phyloP scores from a whole-genome alignment of 257 asterid genomes.

The Solanum sitiens region DNA sequence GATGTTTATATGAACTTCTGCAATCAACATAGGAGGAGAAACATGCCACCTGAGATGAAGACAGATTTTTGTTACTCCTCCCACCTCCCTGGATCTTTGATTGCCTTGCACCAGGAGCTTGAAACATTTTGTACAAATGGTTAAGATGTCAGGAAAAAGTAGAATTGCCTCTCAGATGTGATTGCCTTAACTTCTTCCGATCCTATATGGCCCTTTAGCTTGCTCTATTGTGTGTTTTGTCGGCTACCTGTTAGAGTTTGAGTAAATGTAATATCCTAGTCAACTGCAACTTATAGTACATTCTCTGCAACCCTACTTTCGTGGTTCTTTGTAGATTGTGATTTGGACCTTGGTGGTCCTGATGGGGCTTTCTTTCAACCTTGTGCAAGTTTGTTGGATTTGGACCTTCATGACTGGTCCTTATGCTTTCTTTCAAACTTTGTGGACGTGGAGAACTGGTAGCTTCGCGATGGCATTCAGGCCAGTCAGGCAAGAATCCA shows the following conservation, averaged over 20 bases:
- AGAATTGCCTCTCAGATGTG: background rate
- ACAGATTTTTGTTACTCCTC: constrained; percentile 3
- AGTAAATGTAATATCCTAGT: background rate
- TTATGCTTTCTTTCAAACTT: background rate
- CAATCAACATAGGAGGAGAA: background rate
- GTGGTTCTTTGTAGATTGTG: background rate
- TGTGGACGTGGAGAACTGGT: background rate
- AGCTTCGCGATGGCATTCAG: background rate
- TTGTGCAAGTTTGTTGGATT: background rate
- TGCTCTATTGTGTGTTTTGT: background rate
- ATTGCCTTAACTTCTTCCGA: background rate
- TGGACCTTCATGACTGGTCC: background rate
- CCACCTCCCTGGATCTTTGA: background rate
- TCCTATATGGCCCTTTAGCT: background rate
- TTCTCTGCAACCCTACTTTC: background rate
- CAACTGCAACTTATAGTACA: background rate
- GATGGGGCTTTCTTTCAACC: background rate
- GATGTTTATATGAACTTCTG: background rate
- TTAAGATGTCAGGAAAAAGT: background rate
- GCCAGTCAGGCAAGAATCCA: background rate
- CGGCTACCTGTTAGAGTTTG: background rate
- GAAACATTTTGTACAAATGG: constrained; percentile 7
- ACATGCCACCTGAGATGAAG: background rate
- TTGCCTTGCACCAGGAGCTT: constrained; percentile 5
- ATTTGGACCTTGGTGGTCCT: background rate